A percentile compares a stretch with the other conserved stretches of the same genome.
phyloP scores from a whole-genome alignment of 129 eudicot genomes.

The Gnaphalium uliginosum region DNA sequence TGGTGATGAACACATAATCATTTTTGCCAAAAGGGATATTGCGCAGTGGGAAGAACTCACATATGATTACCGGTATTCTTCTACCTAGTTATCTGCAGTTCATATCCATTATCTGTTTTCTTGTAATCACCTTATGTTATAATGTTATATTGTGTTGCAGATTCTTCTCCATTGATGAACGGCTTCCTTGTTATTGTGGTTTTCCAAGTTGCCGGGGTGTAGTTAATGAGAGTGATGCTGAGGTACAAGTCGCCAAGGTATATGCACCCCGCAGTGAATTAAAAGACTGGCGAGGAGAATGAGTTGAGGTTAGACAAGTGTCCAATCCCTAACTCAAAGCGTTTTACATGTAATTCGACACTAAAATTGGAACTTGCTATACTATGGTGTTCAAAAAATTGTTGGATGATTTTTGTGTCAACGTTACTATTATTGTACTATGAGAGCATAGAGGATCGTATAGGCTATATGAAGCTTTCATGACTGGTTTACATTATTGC shows the following conservation, averaged over 20 bases:
- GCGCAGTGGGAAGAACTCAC: conserved; percentile 94
- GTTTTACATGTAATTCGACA: neutral
- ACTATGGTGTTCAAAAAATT: conserved; percentile 4
- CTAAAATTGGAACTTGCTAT: neutral
- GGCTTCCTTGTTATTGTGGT: conserved; percentile 89
- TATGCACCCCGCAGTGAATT: conserved; percentile 76
- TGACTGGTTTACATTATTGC: neutral
- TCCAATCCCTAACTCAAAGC: neutral
- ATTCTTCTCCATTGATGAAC: conserved; percentile 79
- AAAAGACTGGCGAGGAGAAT: conserved; percentile 65
- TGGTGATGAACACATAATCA: conserved; percentile 89
- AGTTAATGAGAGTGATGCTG: conserved; percentile 89
- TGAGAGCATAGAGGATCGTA: neutral
- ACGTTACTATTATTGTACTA: neutral
- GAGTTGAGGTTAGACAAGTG: conserved; percentile 42
- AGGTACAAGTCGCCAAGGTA: conserved; percentile 70
- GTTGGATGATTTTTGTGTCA: neutral
- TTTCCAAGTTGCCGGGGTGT: conserved; percentile 91
- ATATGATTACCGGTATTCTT: conserved; percentile 87
- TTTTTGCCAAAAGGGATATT: conserved; percentile 94
- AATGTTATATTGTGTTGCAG: conserved; percentile 39
- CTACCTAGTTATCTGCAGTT: conserved; percentile 5
- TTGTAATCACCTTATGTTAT: conserved; percentile 4
- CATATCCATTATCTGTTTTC: neutral
- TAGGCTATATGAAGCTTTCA: neutral